Evolutionary conservation across 306 rosid species (phyloP), one percentile per base, ranked within the genome.

Genomic region (Pueraria montana): DNA sequence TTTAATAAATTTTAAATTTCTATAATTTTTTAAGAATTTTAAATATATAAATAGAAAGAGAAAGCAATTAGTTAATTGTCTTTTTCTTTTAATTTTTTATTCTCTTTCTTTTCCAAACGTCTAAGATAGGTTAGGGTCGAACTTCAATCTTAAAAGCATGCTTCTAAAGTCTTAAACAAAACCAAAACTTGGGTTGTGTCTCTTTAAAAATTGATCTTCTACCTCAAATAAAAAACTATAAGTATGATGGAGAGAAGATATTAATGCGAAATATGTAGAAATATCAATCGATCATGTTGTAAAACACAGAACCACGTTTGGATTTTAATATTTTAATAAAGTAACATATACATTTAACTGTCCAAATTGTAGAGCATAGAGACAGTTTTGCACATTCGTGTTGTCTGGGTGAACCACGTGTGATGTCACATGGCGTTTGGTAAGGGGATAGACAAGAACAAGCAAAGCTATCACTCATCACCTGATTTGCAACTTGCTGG

Each of bases 401-500:
- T 88, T 91, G 97, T 91, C 93, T 87, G 81, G 86, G 76, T 6
- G 74, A 68, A 84, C 56, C 95, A 91, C 93, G 93, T 93, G 95
- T 83, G 92, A 77, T 86, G 88, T 87, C 94, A 91, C 97, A 84
- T 93, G 97, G 79, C 86, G 80, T 87, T 87, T 59, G 18, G 78
- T 80, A 82, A 63, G 86, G 83, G 76, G 79, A 68, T 85, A 78
- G 76, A 61, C 82, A 76, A 20, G 86, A 83, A 53, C 80, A 82
- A 81, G 83, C 84, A 78, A 84, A 87, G 78, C 12, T 38, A 58
- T 52, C 45, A 64, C n/a, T n/a, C n/a, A 23, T 75, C 32, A 49
- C 58, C 80, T 59, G 18, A 68, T 77, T 30, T 80, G 89, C 93
- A 86, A 89, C 86, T 90, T 86, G 95, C 86, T 48, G 16, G 7